Conservation (phyloP, 768 basidiomycete genomes). For the Boletus insuetus region DNA sequence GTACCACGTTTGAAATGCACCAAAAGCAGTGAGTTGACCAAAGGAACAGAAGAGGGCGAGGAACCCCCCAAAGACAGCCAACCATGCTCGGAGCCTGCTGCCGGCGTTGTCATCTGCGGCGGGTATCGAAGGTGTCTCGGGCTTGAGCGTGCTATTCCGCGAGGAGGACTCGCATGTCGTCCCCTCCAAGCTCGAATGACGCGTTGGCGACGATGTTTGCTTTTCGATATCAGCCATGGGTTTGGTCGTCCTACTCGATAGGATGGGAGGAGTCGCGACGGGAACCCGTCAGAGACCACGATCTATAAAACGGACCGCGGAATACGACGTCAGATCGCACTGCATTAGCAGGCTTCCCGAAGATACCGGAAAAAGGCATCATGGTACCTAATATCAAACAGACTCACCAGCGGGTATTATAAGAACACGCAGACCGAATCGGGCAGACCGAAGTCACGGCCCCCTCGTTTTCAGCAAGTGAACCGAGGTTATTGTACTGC, state of each 20-base stretch:
- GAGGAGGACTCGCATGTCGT: slow-evolving; percentile 19
- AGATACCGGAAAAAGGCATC: slow-evolving; percentile 22
- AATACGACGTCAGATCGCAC: slow-evolving; percentile 21
- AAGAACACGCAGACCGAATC: slow-evolving; percentile 7
- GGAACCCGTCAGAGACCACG: neutral
- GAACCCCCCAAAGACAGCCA: slow-evolving; percentile 64
- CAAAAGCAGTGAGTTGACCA: slow-evolving; percentile 70
- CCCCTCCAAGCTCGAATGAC: slow-evolving; percentile 23
- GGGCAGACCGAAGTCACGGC: slow-evolving; percentile 4
- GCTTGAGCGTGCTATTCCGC: slow-evolving; percentile 22
- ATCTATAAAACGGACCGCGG: slow-evolving; percentile 28
- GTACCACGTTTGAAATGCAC: slow-evolving; percentile 72
- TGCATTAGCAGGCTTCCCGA: slow-evolving; percentile 23
- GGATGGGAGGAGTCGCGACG: slow-evolving; percentile 8
- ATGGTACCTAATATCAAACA: slow-evolving; percentile 11
- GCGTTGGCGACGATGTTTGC: slow-evolving; percentile 17
- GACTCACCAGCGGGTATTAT: slow-evolving; percentile 8
- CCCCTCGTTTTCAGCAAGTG: slow-evolving; percentile 5
- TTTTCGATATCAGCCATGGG: slow-evolving; percentile 33
- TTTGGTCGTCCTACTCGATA: slow-evolving; percentile 3
- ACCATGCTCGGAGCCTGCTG: slow-evolving; percentile 31
- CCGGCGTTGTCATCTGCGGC: neutral
- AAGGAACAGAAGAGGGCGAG: slow-evolving; percentile 67
- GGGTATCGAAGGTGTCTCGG: slow-evolving; percentile 17
- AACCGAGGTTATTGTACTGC: neutral